phyloP scores from a whole-genome alignment of 805 yeast genomes.

The Wickerhamiella musiphila region DNA sequence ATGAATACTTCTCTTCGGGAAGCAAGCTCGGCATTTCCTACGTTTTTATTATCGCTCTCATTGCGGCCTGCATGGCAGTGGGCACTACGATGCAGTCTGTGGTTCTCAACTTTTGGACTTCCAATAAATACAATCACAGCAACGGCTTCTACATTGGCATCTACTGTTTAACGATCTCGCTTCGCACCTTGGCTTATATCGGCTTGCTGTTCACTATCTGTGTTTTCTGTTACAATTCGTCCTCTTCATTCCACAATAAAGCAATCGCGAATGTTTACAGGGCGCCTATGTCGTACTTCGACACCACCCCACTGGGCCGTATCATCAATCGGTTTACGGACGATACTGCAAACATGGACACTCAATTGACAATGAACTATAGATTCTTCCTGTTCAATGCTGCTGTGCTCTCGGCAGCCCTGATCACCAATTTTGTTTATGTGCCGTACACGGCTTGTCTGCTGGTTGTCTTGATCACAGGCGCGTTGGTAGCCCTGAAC shows the following conservation, averaged over 20 bases:
- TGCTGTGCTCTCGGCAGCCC: slow-evolving; percentile 41
- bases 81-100: slow-evolving; percentile 21
- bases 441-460: slow-evolving; percentile 55
- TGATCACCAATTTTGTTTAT: slow-evolving; percentile 49
- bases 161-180: slow-evolving; percentile 33
- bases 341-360: slow-evolving; percentile 72
- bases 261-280: slow-evolving; percentile 47
- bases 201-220: slow-evolving; percentile 12
- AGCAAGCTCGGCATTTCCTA: slow-evolving; percentile 18
- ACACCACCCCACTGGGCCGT: slow-evolving; percentile 77
- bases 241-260: slow-evolving; percentile 39
- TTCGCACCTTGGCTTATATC: slow-evolving; percentile 29
- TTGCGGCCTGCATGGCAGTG: slow-evolving; percentile 31
- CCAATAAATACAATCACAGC: slow-evolving; percentile 30
- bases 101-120: slow-evolving; percentile 63
- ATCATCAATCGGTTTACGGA: slow-evolving; percentile 73
- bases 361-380: slow-evolving; percentile 54
- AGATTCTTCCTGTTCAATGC: slow-evolving; percentile 41
- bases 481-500: slow-evolving; percentile 29
- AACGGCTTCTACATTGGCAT: slow-evolving; percentile 56
- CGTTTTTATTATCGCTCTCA: slow-evolving; percentile 4
- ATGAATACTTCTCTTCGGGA: slow-evolving; percentile 34
- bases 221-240: slow-evolving; percentile 35
- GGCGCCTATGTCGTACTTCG: slow-evolving; percentile 71
- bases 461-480: slow-evolving; percentile 34